Percentiles rank a stretch among this genome's conserved stretches.
Conservation (phyloP, 2,329 filamentous ascomycete genomes). For the Xylaria sp. region DNA sequence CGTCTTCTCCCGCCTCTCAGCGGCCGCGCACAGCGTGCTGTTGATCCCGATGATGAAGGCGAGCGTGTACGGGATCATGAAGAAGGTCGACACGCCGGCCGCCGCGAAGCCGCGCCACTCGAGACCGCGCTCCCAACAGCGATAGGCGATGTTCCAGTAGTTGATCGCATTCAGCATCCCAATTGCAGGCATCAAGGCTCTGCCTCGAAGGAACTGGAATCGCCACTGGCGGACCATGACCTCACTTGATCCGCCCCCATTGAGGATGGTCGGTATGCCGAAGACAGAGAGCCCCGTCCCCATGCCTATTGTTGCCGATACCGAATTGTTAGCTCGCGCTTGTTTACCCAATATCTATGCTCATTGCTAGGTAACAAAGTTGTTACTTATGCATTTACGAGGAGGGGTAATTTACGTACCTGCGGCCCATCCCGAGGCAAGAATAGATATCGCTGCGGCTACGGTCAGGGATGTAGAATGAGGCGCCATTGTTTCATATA, state of each 20-base stretch:
- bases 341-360: background rate
- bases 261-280: conserved; percentile 30
- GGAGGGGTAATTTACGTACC: conserved; percentile 21
- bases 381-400: no score
- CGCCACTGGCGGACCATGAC: conserved; percentile 35
- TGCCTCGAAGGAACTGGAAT: conserved; percentile 30
- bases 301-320: conserved; percentile 23
- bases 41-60: conserved; percentile 31
- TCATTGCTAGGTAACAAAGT: background rate
- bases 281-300: conserved; percentile 27
- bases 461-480: conserved; percentile 13
- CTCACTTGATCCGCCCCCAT: conserved; percentile 25
- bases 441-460: conserved; percentile 21
- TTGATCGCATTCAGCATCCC: conserved; percentile 28
- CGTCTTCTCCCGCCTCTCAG: conserved; percentile 26
- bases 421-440: conserved; percentile 26
- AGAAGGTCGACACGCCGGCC: conserved; percentile 30
- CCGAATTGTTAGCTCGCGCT: conserved; percentile 8
- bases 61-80: conserved; percentile 33
- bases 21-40: conserved; percentile 23
- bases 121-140: conserved; percentile 23
- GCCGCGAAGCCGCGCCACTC: conserved; percentile 36
- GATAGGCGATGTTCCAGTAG: conserved; percentile 30
- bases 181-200: conserved; percentile 24
- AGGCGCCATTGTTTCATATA: conserved; percentile 12